These are phyloP conservation scores for Amauroascus niger DNA, from an alignment of 2,329 filamentous ascomycete genomes.

Conservation along the genomic window DNA sequence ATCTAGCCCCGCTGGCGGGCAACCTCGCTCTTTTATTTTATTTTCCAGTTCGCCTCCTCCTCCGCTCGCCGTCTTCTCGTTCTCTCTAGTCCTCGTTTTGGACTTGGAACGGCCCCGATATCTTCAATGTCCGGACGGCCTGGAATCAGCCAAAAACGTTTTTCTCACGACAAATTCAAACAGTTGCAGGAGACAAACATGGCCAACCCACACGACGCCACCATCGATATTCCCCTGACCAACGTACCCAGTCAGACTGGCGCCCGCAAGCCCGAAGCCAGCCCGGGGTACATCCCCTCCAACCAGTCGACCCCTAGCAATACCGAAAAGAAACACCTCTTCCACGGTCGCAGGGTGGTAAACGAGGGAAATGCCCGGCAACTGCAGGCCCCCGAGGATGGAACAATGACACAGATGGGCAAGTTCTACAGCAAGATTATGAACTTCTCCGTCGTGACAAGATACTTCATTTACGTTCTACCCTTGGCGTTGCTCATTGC, in stretches of 20 bases:
- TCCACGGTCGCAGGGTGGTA: slow-evolving; percentile 27
- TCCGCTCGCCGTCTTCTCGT: neutral
- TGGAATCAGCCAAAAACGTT: slow-evolving; percentile 33
- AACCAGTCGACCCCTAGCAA: slow-evolving; percentile 18
- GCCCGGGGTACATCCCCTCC: slow-evolving; percentile 25
- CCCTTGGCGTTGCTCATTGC: slow-evolving; percentile 51
- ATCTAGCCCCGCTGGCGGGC: slow-evolving; percentile 23
- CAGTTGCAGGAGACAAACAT: slow-evolving; percentile 34
- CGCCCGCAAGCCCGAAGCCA: slow-evolving; percentile 33
- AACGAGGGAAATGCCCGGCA: slow-evolving; percentile 25
- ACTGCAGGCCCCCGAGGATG: slow-evolving; percentile 40
- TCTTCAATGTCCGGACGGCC: slow-evolving; percentile 24
- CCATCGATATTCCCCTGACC: slow-evolving; percentile 54
- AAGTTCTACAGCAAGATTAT: slow-evolving; percentile 51
- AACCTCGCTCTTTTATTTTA: neutral
- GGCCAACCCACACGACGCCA: slow-evolving; percentile 44
- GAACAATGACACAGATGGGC: slow-evolving; percentile 50
- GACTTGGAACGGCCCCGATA: neutral
- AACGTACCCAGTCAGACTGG: slow-evolving; percentile 44
- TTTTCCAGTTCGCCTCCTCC: neutral
- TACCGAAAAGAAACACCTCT: slow-evolving; percentile 27
- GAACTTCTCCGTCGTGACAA: slow-evolving; percentile 53
- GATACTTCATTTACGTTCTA: slow-evolving; percentile 54
- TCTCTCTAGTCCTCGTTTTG: neutral
- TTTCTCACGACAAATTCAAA: slow-evolving; percentile 39